A percentile compares a stretch with the other conserved stretches of the same genome.
Conservation (phyloP, 2,329 filamentous ascomycete species). For the Coniella vitis region DNA sequence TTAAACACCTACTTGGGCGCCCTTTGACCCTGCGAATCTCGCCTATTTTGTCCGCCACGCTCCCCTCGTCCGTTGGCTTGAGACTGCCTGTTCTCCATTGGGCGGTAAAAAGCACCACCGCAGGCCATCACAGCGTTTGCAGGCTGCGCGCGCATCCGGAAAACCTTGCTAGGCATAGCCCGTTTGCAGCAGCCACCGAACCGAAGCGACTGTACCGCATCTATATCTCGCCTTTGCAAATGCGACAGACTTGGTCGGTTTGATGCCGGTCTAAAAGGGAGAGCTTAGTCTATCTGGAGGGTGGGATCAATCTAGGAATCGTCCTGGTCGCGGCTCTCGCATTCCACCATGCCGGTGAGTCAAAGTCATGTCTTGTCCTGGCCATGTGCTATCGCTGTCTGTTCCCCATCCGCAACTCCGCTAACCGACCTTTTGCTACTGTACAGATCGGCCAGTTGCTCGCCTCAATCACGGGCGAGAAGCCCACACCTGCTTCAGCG, state of each 20-base stretch:
- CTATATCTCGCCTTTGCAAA: conserved; percentile 6
- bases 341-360: conserved; percentile 32
- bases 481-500: conserved; percentile 28
- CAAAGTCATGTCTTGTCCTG: conserved; percentile 17
- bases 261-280: conserved; percentile 24
- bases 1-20: neutral
- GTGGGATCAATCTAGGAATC: conserved; percentile 10
- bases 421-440: conserved; percentile 8
- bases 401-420: neutral
- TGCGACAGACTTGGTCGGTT: conserved; percentile 13
- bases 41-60: neutral
- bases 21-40: neutral
- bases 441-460: conserved; percentile 49
- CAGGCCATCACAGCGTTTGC: conserved; percentile 2
- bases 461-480: conserved; percentile 54
- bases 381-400: neutral
- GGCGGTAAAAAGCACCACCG: conserved; percentile 1
- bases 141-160: conserved; percentile 1
- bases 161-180: conserved; percentile 8
- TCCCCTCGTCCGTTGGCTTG: neutral
- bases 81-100: neutral
- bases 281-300: conserved; percentile 11
- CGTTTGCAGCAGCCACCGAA: conserved; percentile 1
- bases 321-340: neutral
- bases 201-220: neutral